phyloP scores from a whole-genome alignment of 306 rosid species.

The Datisca glomerata region DNA sequence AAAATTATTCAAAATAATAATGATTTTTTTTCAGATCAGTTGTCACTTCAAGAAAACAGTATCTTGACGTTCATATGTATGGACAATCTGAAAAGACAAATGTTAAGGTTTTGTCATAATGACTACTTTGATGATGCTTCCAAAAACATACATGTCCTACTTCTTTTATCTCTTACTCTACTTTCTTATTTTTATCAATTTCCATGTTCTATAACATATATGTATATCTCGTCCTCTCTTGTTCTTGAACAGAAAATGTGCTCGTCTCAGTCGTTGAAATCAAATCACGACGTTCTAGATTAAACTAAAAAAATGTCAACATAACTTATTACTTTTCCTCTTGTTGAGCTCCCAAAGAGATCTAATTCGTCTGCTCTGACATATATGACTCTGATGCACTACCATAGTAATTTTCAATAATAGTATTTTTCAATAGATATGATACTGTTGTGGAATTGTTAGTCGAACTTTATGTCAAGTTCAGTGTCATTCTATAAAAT shows the following conservation, averaged over 20 bases:
- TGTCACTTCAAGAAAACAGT: conserved; percentile 1
- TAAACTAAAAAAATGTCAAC: too few relatives aligned
- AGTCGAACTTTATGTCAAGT: too few relatives aligned
- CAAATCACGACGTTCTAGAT: too few relatives aligned
- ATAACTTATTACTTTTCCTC: too few relatives aligned
- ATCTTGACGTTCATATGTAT: conserved; percentile 8
- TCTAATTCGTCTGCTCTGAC: too few relatives aligned
- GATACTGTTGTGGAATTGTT: too few relatives aligned
- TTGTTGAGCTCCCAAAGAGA: too few relatives aligned
- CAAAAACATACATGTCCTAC: conserved; percentile 46
- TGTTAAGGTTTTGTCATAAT: conserved; percentile 89
- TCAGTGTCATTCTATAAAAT: too few relatives aligned
- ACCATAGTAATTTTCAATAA: too few relatives aligned
- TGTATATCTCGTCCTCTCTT: conserved; percentile 4
- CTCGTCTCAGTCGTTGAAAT: not conserved
- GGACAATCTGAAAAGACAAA: conserved; percentile 95
- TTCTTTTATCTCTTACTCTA: conserved; percentile 35
- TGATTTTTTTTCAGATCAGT: not conserved
- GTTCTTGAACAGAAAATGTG: conserved; percentile 20
- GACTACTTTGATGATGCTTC: conserved; percentile 45
- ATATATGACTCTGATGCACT: too few relatives aligned
- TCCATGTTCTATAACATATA: conserved; percentile 20
- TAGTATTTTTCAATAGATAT: too few relatives aligned
- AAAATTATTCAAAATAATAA: too few relatives aligned
- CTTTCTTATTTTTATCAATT: conserved; percentile 30